Conservation (phyloP, 148 eudicot species). For the Rhododendron mucronatum region DNA sequence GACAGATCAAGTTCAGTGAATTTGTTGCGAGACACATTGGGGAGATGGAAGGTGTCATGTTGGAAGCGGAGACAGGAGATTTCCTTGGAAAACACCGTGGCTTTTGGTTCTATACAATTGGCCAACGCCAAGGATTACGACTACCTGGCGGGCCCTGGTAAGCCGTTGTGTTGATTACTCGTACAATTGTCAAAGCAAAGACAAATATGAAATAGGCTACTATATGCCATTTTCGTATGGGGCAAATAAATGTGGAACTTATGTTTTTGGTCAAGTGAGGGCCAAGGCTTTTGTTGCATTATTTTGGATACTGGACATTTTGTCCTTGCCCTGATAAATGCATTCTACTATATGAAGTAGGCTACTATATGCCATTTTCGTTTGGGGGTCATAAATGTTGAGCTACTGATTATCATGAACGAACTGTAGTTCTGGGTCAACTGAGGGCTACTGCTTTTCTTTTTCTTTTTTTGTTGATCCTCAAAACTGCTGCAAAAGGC, state of each 20-base stretch:
- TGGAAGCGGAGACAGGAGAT: slow-evolving; percentile 98
- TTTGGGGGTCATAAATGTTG: not conserved
- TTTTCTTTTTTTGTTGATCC: no score
- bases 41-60: slow-evolving; percentile 79
- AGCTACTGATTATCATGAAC: not conserved
- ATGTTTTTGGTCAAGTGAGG: not conserved
- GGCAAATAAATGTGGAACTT: not conserved
- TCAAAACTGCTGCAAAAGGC: no score
- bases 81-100: slow-evolving; percentile 85
- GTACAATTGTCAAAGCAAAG: not conserved
- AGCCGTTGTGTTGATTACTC: not conserved
- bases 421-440: not conserved
- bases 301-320: no score
- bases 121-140: slow-evolving; percentile 94
- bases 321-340: not conserved
- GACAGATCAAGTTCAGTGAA: slow-evolving; percentile 91
- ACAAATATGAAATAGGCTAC: no score
- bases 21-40: slow-evolving; percentile 95
- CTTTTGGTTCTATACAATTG: slow-evolving; percentile 96
- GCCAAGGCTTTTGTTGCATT: not conserved
- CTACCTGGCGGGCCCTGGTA: slow-evolving; percentile 99
- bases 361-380: not conserved
- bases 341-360: not conserved
- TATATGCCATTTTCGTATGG: not conserved
- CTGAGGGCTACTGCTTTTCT: no score